These are phyloP conservation scores for Solidago caesia DNA, from an alignment of 129 eudicot species.

Conservation along the genomic window DNA sequence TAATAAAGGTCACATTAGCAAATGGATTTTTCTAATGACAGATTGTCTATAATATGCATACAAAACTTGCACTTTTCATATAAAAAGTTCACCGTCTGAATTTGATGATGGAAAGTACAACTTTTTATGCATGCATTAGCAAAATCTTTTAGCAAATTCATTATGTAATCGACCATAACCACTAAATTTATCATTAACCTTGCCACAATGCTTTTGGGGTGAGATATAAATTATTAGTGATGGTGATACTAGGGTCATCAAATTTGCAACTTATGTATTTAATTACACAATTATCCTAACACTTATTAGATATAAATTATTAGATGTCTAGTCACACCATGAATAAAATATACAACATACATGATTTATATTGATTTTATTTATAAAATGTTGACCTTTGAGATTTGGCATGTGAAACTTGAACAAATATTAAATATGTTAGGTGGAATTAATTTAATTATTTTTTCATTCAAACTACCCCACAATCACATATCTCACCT, in stretches of 20 bases:
- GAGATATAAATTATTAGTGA: background rate
- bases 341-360: background rate
- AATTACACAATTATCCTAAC: background rate
- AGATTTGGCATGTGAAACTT: background rate
- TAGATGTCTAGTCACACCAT: constrained; percentile 27
- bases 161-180: too few relatives aligned
- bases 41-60: too few relatives aligned
- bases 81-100: too few relatives aligned
- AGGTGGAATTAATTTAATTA: background rate
- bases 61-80: too few relatives aligned
- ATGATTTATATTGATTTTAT: background rate
- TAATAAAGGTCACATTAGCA: too few relatives aligned
- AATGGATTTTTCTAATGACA: too few relatives aligned
- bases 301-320: too few relatives aligned
- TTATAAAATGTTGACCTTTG: constrained; percentile 4
- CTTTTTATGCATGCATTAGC: too few relatives aligned
- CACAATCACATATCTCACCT: constrained; percentile 23
- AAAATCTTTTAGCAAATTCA: too few relatives aligned
- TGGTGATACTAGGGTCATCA: background rate
- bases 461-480: constrained; percentile 18
- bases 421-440: background rate
- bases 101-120: too few relatives aligned
- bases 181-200: background rate
- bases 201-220: too few relatives aligned
- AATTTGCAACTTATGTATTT: background rate